Evolutionary conservation across 768 basidiomycete species (phyloP).

Genomic region (Pleurotus salmoneostramineus): DNA sequence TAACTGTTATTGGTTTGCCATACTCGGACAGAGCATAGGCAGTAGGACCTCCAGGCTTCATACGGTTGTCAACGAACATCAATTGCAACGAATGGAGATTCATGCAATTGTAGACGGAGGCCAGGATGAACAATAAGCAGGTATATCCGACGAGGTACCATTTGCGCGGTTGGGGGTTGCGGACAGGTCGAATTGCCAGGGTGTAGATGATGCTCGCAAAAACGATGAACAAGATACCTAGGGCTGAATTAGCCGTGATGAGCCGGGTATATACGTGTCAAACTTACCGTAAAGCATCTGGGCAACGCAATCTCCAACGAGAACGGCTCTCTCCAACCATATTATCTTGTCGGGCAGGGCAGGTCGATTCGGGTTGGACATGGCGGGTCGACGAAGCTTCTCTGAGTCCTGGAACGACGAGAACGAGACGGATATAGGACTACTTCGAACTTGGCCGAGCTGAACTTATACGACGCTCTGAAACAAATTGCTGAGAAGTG

Average conservation of each 20-base stretch:
- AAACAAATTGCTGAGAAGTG: conserved; percentile 1
- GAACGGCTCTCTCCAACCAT: conserved; percentile 7
- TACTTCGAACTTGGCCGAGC: background rate
- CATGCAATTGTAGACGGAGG: conserved; percentile 20
- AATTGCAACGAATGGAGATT: conserved; percentile 23
- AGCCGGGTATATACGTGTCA: background rate
- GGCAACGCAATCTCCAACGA: conserved; percentile 9
- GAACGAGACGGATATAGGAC: background rate
- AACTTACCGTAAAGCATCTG: conserved; percentile 11
- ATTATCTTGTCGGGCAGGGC: conserved; percentile 9
- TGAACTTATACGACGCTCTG: conserved; percentile 5
- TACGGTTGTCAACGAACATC: conserved; percentile 23
- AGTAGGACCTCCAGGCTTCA: conserved; percentile 21
- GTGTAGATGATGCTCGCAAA: conserved; percentile 10
- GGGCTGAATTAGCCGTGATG: background rate
- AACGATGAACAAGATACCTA: conserved; percentile 7
- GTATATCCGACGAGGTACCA: conserved; percentile 23
- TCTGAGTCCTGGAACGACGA: background rate
- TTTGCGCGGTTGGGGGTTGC: conserved; percentile 12
- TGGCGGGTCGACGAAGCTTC: background rate
- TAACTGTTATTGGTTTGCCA: conserved; percentile 4
- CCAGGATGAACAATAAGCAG: conserved; percentile 20
- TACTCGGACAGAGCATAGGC: conserved; percentile 15
- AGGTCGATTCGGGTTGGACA: conserved; percentile 11
- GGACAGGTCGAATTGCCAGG: conserved; percentile 7